phyloP scores from a whole-genome alignment of 208 protist genomes.

The Leishmania major region DNA sequence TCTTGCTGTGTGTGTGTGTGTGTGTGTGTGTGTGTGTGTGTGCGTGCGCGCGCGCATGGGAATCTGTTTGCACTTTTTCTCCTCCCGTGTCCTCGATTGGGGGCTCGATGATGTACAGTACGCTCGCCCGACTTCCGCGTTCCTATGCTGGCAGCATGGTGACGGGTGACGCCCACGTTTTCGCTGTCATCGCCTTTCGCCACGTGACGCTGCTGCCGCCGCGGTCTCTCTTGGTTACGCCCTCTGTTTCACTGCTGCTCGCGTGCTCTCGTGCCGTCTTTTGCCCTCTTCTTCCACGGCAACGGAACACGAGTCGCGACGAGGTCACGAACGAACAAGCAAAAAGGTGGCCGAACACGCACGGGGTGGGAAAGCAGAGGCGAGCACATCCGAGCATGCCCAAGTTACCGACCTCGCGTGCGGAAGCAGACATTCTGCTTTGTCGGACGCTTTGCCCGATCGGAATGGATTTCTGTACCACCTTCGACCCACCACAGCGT shows the following conservation, averaged over 20 bases:
- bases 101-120: constrained; percentile 4
- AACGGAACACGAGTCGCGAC: too few relatives aligned
- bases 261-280: not conserved
- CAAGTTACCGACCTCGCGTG: too few relatives aligned
- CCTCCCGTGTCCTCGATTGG: not conserved
- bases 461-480: not conserved
- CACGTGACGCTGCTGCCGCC: too few relatives aligned
- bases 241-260: not conserved
- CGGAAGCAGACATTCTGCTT: not conserved
- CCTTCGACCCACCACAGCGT: not conserved
- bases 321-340: too few relatives aligned
- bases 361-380: not conserved
- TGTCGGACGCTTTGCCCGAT: not conserved
- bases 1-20: not conserved
- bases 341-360: not conserved
- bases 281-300: too few relatives aligned
- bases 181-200: too few relatives aligned
- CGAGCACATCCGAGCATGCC: not conserved
- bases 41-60: not conserved
- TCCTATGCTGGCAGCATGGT: not conserved
- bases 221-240: too few relatives aligned
- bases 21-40: not conserved
- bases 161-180: not conserved
- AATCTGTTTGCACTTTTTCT: not conserved
- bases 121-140: not conserved